phyloP scores from a whole-genome alignment of 73 alveolate genomes.

The Durusdinium trenchii region DNA sequence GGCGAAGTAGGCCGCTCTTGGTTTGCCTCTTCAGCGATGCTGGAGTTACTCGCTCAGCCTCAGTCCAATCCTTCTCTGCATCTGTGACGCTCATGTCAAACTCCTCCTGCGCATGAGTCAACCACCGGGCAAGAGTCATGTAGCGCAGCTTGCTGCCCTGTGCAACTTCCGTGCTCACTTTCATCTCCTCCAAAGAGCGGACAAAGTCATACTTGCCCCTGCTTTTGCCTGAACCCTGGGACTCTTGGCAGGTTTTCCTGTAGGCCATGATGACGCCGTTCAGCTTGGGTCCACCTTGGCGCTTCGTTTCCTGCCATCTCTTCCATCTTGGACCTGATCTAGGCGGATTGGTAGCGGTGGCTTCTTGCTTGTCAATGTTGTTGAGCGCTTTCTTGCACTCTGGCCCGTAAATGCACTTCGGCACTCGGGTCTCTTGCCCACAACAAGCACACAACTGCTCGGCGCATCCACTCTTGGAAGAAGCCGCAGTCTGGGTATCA shows the following conservation, averaged over 20 bases:
- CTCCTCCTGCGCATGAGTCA: not conserved
- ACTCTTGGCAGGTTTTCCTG: too few relatives aligned
- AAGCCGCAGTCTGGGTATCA: too few relatives aligned
- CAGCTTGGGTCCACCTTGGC: not conserved
- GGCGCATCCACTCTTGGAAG: too few relatives aligned
- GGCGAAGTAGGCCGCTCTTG: not conserved
- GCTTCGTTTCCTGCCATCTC: not conserved
- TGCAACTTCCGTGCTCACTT: not conserved
- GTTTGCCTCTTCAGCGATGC: not conserved
- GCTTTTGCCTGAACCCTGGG: not conserved
- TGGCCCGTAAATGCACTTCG: not conserved
- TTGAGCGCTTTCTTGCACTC: constrained; percentile 30
- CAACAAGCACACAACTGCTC: not conserved
- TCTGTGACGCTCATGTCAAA: not conserved
- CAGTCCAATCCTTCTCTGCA: not conserved
- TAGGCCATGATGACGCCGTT: not conserved
- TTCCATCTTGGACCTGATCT: not conserved
- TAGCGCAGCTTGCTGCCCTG: not conserved
- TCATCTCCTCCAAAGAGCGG: not conserved
- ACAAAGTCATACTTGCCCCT: not conserved
- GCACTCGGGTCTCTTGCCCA: not conserved
- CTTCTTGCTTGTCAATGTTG: constrained; percentile 17
- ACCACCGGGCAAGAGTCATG: not conserved
- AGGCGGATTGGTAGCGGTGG: not conserved
- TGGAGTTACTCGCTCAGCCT: not conserved